Base-by-base conservation (phyloP, 495 filamentous ascomycete genomes). In the Tuber melanosporum region DNA sequence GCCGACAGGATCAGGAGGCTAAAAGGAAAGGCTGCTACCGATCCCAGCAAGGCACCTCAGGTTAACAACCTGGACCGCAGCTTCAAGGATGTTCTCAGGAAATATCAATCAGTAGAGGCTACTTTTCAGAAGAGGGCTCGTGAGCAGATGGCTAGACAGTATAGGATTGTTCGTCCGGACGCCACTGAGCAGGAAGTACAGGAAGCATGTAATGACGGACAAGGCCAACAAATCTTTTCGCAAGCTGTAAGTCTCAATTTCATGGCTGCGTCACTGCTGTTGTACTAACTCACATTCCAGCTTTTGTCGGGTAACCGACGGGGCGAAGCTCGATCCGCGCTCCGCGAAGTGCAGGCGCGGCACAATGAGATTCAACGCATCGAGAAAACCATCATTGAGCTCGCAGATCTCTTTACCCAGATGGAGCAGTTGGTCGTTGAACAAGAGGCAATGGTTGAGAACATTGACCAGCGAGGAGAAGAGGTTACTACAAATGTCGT, bases 281-380 rank as follows among this genome's bases (percentile, higher is more conserved):
- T 72, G 71, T 75, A 26, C 20, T 69, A 45, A 74, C 73, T n/a
- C 57, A 77, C 79, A 57, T 32, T 43, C 70, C 52, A 85, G 80
- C 86, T 93, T 84, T 85, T 91, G 69, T 83, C 86, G 74, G 88
- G 92, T 81, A 90, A 91, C 83, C 92, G 95, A 73, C 88, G 90
- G 69, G 91, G 92, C 69, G 91, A 96, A 86, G 92, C 93, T 32
- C 91, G 92, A 80, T 88, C 90, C 70, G 92, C 91, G 72, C 87
- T 94, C 74, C 88, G 89, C 75, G 92, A 91, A 62, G 93, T 96
- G 72, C 85, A 92, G 84, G 89, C 91, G 80, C 92, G 95, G 78
- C 95, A 97, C 85, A 90, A 91, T 70, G 94, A 92, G 22, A 93
- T 99, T 83, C 91, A 93, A 83, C 92, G 94, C 86, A 97, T 99